Evolutionary conservation across 305 asterid species (phyloP).

Genomic region (Solanum hybrid): DNA sequence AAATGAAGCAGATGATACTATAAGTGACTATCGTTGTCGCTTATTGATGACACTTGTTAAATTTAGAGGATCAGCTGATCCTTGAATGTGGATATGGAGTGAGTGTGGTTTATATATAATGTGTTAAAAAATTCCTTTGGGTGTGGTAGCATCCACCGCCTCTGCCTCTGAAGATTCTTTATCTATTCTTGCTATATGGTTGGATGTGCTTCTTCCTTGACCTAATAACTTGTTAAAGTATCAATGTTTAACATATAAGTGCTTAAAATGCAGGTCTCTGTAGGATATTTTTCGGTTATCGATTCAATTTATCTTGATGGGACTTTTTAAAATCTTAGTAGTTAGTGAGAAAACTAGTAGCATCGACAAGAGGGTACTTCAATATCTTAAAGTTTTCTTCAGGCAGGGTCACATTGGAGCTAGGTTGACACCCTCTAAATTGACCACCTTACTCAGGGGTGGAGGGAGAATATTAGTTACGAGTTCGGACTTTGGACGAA

Average conservation of each 20-base stretch:
- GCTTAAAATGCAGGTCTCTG: background rate
- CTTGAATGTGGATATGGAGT: background rate
- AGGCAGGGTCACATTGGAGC: background rate
- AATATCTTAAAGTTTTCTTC: background rate
- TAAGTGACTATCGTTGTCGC: background rate
- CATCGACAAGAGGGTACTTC: background rate
- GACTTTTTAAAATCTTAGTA: background rate
- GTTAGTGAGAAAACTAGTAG: background rate
- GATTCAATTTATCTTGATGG: background rate
- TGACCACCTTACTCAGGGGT: background rate
- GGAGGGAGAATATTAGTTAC: background rate
- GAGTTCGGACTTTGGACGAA: background rate
- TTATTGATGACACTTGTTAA: background rate
- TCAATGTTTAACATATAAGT: background rate
- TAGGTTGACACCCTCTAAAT: background rate
- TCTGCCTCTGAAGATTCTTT: background rate
- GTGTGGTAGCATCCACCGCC: background rate
- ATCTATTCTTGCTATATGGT: background rate
- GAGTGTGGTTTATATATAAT: background rate
- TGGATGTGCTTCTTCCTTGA: background rate
- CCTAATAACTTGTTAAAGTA: background rate
- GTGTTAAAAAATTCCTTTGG: background rate
- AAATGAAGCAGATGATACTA: background rate
- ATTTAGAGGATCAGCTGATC: background rate
- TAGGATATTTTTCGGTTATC: background rate